These are phyloP conservation scores for Suillus brevipes DNA, from an alignment of 768 basidiomycete species.

Conservation along the genomic window DNA sequence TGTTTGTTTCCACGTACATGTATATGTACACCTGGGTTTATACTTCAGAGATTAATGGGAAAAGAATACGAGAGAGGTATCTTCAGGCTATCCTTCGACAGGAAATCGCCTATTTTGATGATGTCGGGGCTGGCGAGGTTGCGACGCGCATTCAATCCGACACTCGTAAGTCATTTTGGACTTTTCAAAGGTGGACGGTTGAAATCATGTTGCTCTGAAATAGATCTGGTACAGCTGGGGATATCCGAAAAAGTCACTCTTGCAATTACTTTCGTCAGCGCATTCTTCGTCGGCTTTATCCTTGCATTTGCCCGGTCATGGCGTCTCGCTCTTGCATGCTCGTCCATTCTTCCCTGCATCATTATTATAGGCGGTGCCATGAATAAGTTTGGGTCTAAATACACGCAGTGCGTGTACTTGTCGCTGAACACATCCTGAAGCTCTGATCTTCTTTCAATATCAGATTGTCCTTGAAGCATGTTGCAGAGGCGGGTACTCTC, in stretches of 20 bases:
- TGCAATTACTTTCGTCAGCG: constrained; percentile 36
- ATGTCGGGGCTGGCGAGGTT: constrained; percentile 56
- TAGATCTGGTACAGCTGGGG: constrained; percentile 51
- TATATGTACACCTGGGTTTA: constrained; percentile 40
- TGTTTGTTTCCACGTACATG: constrained; percentile 43
- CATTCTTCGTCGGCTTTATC: constrained; percentile 52
- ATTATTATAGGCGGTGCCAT: constrained; percentile 41
- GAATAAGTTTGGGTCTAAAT: constrained; percentile 35
- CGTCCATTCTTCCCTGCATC: constrained; percentile 53
- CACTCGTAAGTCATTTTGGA: constrained; percentile 15
- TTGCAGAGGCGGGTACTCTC: constrained; percentile 49
- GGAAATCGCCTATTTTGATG: constrained; percentile 46
- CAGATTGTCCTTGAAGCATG: constrained; percentile 42
- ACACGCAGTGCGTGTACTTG: constrained; percentile 23
- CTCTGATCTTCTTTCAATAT: not conserved
- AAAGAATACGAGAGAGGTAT: constrained; percentile 52
- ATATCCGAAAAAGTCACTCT: constrained; percentile 53
- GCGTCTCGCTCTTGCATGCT: constrained; percentile 52
- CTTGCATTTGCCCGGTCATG: constrained; percentile 40
- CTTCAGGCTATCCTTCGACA: constrained; percentile 49
- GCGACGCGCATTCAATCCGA: constrained; percentile 47
- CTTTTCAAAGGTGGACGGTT: not conserved
- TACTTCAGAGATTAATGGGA: constrained; percentile 45
- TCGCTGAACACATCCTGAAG: too few species aligned
- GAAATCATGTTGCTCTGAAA: not conserved